Percentiles rank a stretch among this genome's conserved stretches.
Conservation (phyloP, 139 green algal genomes). For the Micromonas pusilla region DNA sequence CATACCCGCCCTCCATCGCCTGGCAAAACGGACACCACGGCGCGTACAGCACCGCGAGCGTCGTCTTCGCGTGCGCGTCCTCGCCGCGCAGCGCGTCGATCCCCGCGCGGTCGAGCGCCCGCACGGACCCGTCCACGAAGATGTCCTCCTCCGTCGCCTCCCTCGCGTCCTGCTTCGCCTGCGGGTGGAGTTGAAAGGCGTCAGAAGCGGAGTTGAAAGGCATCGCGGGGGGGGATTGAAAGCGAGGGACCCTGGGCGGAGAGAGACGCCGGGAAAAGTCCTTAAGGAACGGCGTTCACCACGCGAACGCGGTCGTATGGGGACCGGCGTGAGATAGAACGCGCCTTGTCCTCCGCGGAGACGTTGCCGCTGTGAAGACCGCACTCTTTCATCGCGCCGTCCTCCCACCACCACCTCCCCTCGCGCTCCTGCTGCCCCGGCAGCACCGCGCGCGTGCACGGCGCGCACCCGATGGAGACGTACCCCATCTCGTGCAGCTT, state of each 20-base stretch:
- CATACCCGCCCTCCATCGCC: constrained; percentile 62
- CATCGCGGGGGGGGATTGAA: no score
- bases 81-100: constrained; percentile 42
- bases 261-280: no score
- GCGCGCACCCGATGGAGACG: constrained; percentile 94
- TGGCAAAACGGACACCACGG: constrained; percentile 84
- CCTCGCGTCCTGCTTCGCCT: constrained; percentile 17
- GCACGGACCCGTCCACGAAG: constrained; percentile 39
- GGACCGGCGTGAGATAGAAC: no score
- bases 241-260: no score
- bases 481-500: constrained; percentile 85
- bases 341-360: neutral
- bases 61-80: constrained; percentile 41
- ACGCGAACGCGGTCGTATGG: no score
- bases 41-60: constrained; percentile 83
- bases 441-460: constrained; percentile 88
- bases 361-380: constrained; percentile 73
- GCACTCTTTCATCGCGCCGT: constrained; percentile 85
- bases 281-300: no score
- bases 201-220: no score
- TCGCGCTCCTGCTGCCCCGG: constrained; percentile 95
- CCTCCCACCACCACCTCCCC: constrained; percentile 99
- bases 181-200: no score
- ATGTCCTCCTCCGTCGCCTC: constrained; percentile 30
- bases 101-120: constrained; percentile 51